phyloP scores from a whole-genome alignment of 2,329 filamentous ascomycete genomes.

The Penicillium sp. region DNA sequence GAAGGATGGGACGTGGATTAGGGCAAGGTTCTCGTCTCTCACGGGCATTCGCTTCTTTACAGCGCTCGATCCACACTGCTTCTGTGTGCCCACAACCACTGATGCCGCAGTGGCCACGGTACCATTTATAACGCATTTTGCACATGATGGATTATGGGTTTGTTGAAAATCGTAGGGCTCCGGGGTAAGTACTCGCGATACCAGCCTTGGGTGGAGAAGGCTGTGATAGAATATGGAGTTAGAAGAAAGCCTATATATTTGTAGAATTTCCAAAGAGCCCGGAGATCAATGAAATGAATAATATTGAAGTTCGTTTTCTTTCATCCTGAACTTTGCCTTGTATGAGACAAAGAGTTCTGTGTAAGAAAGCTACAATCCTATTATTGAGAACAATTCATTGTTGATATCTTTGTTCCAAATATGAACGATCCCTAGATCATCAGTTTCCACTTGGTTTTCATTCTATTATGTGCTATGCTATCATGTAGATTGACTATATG shows the following conservation, averaged over 20 bases:
- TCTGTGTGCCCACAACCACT: constrained; percentile 8
- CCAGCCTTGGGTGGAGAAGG: background rate
- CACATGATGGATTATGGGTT: background rate
- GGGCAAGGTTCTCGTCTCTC: constrained; percentile 2
- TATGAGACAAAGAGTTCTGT: background rate
- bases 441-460: background rate
- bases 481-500: background rate
- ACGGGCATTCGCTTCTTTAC: constrained; percentile 1
- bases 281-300: background rate
- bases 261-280: background rate
- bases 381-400: background rate
- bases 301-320: background rate
- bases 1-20: constrained; percentile 3
- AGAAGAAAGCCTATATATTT: background rate
- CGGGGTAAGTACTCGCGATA: background rate
- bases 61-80: constrained; percentile 9
- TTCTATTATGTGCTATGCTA: background rate
- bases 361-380: background rate
- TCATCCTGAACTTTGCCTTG: background rate
- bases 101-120: constrained; percentile 3
- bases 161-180: background rate
- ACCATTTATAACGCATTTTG: constrained; percentile 9
- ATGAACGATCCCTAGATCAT: background rate
- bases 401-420: background rate
- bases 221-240: background rate